Base-by-base conservation (phyloP, 1,139 yeast species). In the Geotrichum restrictum region DNA sequence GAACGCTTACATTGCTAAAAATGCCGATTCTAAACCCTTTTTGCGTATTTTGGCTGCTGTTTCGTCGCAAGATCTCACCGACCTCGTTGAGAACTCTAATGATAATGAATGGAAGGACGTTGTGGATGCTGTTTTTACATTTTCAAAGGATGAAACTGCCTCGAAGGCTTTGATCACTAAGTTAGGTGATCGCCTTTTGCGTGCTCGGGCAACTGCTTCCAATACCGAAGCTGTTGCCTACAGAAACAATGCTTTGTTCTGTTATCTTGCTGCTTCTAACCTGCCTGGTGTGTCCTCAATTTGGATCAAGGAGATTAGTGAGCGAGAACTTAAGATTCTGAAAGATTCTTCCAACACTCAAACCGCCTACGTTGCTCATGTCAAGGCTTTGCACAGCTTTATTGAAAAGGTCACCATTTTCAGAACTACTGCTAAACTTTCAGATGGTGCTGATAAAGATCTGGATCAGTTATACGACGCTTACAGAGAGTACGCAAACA, bases 281-380 rank as follows among this genome's bases (percentile, higher is more conserved):
- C 74, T 91, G 51, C 94, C 86, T 58, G 87, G 84, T 64, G 83
- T 88, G 50, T 81, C 96, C 2, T 70, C 75, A 18, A 79, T 94
- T 58, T 94, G 98, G 99, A 77, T 88, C 53, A 73, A 79, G 41
- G 98, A 93, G 67, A 73, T 88, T 59, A 76, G 81, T 21, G 74
- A 69, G 0, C 70, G 77, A 55, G 96, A 91, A 69, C 62, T 70
- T 10, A 72, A 74, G 53, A 73, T 81, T 54, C 71, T 82, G 58
- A 69, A 74, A 53, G 67, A 75, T 4, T 57, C 62, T 11, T 55
- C 65, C 16, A 72, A 70, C 22, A 71, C 78, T 33, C 66, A 76
- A 1, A 77, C 88, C n/a, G 83, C 88, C 3, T 85, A 86, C 53
- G 95, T 85, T 59, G 96, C 96, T 19, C 89, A 91, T 65, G 82